Base-by-base conservation (phyloP, 2,329 filamentous ascomycete species). In the Fusarium napiforme region DNA sequence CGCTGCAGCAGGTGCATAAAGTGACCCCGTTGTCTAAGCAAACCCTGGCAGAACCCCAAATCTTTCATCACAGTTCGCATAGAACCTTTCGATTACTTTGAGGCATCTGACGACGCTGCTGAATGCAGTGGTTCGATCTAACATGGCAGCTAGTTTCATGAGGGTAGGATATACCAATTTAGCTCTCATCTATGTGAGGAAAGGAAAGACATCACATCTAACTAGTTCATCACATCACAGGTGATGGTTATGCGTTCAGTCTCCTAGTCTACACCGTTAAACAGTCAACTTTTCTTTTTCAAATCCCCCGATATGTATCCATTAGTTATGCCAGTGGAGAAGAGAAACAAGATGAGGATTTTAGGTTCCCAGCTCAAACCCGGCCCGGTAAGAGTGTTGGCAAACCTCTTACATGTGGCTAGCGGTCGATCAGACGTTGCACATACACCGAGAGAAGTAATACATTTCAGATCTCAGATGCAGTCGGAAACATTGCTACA, bases 81-180 rank as follows among this genome's bases (percentile, higher is more conserved):
- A 57, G 55, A 67, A 78, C 71, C 76, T 63, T 78, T 78, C 76
- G 76, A 78, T 78, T 78, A 56, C 67, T 43, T 43, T 42, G 47
- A 34, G 40, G 71, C 47, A 78, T 78, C 73, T 78, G 76, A 78
- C 73, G 76, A 77, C 74, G 68, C 68, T 69, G 62, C 66, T 36
- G 49, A 60, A 45, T 45, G 34, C 43, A 62, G 68, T 77, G 75
- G 75, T 74, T 73, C 76, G 74, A 78, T 77, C 43, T 28, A 68
- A 32, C 43, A 67, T 18, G 59, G 66, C 65, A 72, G 64, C 46
- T 36, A 43, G 68, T 66, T 66, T 73, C 59, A 65, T 59, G 46
- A 50, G 39, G 68, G 60, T 57, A 64, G 47, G 18, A 37, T 60
- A 46, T 42, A 52, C 32, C 49, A 28, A 19, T 37, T 37, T 45